Evolutionary conservation across 2,329 filamentous ascomycete species (phyloP).

Genomic region (Thelonectria discophora): DNA sequence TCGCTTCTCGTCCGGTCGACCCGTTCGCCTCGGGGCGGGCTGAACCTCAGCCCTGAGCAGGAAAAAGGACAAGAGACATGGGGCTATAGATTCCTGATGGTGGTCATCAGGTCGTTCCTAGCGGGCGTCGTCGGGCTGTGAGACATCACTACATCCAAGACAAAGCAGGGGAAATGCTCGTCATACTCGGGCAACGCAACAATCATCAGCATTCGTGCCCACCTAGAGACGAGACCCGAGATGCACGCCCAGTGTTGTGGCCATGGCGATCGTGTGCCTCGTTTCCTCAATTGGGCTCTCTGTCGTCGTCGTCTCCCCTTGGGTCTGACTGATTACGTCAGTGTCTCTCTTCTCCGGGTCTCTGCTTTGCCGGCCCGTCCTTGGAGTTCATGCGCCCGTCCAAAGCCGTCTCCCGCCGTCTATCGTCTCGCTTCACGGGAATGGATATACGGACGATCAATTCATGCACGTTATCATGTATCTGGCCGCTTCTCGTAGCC

Average conservation of each 20-base stretch:
- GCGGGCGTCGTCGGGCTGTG: constrained; percentile 23
- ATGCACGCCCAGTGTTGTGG: neutral
- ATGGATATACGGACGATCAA: neutral
- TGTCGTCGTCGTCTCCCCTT: neutral
- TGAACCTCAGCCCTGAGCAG: no score
- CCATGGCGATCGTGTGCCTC: constrained; percentile 15
- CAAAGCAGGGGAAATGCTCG: constrained; percentile 28
- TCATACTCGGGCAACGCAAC: neutral
- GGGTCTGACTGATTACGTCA: neutral
- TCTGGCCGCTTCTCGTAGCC: neutral
- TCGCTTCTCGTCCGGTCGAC: neutral
- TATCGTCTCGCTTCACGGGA: no score
- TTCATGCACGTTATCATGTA: neutral
- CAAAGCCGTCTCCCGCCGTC: neutral
- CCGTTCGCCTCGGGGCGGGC: no score
- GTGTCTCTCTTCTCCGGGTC: neutral
- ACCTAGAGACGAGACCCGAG: no score
- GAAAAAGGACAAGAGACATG: no score
- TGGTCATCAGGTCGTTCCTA: no score
- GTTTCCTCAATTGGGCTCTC: constrained; percentile 12
- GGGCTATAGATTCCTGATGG: no score
- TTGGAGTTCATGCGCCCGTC: neutral
- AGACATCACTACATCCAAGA: constrained; percentile 34
- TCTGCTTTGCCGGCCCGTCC: no score
- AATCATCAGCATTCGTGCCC: neutral